Evolutionary conservation across 257 asterid genomes (phyloP).

Genomic region (Salvia hispanica): DNA sequence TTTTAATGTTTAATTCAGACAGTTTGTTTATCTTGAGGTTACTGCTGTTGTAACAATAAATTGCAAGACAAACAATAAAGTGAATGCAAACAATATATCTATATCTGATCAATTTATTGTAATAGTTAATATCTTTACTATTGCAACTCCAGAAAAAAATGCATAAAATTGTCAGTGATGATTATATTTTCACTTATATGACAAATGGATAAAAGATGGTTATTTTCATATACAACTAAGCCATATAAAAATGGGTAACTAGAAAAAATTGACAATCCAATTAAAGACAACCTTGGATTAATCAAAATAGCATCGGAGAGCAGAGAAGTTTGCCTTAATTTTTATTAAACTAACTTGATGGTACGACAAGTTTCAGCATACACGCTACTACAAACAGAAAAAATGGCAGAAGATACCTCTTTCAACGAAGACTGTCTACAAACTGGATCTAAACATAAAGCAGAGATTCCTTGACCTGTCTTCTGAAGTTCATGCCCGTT

Average conservation of each 20-base stretch:
- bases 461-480: conserved; percentile 15
- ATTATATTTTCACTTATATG: neutral
- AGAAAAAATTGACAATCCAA: neutral
- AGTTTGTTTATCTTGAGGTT: neutral
- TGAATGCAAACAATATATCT: neutral
- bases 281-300: conserved; percentile 13
- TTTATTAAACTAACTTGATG: conserved; percentile 31
- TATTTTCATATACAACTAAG: neutral
- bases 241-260: neutral
- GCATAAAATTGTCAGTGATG: neutral
- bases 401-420: conserved; percentile 26
- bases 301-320: conserved; percentile 20
- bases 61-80: neutral
- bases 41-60: conserved; percentile 23
- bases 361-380: conserved; percentile 29
- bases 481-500: conserved; percentile 60
- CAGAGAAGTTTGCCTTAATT: conserved; percentile 26
- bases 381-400: conserved; percentile 32
- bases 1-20: neutral
- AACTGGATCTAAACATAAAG: conserved; percentile 28
- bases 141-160: neutral
- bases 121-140: no score
- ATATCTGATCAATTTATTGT: no score
- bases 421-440: conserved; percentile 9
- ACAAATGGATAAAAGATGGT: neutral